Conservation (phyloP, 129 eudicot species). For the Rutidosis leptorrhynchoides region DNA sequence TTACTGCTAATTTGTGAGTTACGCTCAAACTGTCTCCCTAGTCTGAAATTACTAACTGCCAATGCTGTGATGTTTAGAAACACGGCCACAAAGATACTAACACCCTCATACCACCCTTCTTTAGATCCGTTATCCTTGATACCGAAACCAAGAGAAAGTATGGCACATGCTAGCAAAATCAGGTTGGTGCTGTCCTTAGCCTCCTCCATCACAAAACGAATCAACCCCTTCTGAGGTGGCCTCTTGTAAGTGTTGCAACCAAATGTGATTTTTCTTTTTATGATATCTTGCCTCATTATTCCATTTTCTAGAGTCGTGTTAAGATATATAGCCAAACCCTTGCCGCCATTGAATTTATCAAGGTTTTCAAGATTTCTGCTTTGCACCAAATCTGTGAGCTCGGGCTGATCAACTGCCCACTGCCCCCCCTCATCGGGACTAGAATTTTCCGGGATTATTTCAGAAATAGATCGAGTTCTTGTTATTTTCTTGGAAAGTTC, state of each 20-base stretch:
- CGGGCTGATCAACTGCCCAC: too few species aligned
- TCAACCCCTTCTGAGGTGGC: constrained; percentile 57
- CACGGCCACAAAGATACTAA: constrained; percentile 70
- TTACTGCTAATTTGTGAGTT: constrained; percentile 60
- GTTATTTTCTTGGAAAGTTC: neutral
- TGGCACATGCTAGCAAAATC: constrained; percentile 60
- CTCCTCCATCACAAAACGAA: constrained; percentile 52
- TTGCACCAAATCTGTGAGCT: too few species aligned
- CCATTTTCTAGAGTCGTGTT: constrained; percentile 46
- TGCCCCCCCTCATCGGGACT: too few species aligned
- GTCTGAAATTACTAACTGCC: constrained; percentile 66
- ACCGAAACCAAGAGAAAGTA: constrained; percentile 60
- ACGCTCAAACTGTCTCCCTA: constrained; percentile 59
- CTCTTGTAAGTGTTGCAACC: constrained; percentile 62
- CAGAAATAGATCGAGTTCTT: neutral
- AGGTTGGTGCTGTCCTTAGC: constrained; percentile 63
- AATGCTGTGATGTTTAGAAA: constrained; percentile 55
- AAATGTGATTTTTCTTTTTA: constrained; percentile 27
- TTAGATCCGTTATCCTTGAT: constrained; percentile 49
- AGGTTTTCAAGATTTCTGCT: too few species aligned
- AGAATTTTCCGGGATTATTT: too few species aligned
- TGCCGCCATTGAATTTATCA: constrained; percentile 37
- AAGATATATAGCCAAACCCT: constrained; percentile 48
- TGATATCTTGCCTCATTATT: constrained; percentile 35
- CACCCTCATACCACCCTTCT: constrained; percentile 88